Evolutionary conservation across 2,329 filamentous ascomycete genomes (phyloP).

Genomic region (Phaeoacremonium minimum): DNA sequence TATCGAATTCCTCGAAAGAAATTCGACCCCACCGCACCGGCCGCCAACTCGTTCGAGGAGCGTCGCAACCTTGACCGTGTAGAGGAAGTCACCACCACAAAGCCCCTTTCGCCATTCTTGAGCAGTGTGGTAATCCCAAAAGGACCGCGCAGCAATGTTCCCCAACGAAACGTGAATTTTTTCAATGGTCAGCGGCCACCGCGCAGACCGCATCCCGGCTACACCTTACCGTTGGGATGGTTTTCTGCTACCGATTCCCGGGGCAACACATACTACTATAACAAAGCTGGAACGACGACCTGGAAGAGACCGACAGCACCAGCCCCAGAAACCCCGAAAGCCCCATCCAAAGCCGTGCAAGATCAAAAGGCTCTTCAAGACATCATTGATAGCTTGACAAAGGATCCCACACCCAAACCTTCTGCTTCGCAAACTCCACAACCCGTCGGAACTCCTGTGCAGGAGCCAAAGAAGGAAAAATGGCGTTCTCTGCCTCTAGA

Average conservation of each 20-base stretch:
- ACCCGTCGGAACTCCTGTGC: conserved; percentile 46
- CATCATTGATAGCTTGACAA: conserved; percentile 80
- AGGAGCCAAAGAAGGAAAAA: conserved; percentile 62
- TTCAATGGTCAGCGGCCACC: conserved; percentile 39
- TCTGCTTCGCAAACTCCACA: conserved; percentile 62
- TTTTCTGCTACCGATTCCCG: conserved; percentile 67
- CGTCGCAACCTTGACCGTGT: conserved; percentile 57
- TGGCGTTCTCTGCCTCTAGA: conserved; percentile 69
- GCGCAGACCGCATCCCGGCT: conserved; percentile 45
- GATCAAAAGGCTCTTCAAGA: conserved; percentile 75
- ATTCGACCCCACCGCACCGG: conserved; percentile 61
- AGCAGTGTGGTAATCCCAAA: conserved; percentile 52
- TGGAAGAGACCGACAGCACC: conserved; percentile 76
- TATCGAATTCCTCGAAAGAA: conserved; percentile 94
- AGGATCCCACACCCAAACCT: conserved; percentile 53
- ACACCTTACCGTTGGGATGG: conserved; percentile 76
- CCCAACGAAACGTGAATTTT: conserved; percentile 47
- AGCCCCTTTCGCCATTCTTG: conserved; percentile 36
- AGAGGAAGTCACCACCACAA: conserved; percentile 27
- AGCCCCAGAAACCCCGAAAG: conserved; percentile 60
- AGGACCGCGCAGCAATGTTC: conserved; percentile 55
- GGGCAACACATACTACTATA: conserved; percentile 83
- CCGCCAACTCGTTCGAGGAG: conserved; percentile 54
- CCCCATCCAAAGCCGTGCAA: conserved; percentile 57
- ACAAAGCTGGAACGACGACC: conserved; percentile 68